phyloP scores from a whole-genome alignment of 805 yeast genomes.

The Lachancea kluyveri region DNA sequence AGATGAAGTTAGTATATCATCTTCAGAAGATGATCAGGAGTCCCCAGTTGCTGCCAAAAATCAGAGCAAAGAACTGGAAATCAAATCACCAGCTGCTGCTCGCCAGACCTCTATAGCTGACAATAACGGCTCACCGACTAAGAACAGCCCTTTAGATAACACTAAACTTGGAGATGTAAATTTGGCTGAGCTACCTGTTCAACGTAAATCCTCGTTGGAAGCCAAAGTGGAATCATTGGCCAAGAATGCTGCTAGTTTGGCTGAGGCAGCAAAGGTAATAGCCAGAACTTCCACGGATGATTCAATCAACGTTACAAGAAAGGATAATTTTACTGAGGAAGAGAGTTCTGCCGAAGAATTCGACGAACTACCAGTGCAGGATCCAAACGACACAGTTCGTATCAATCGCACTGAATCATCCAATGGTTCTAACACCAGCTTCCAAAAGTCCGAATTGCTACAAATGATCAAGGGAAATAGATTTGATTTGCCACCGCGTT shows the following conservation, averaged over 20 bases:
- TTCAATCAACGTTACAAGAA: constrained; percentile 13
- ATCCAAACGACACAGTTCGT: constrained; percentile 16
- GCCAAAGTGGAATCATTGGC: constrained; percentile 15
- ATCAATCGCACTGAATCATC: constrained; percentile 11
- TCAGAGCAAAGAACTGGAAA: constrained; percentile 1
- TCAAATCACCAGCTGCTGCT: constrained; percentile 8
- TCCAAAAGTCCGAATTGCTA: constrained; percentile 25
- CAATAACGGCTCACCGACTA: constrained; percentile 27
- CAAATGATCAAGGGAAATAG: constrained; percentile 22
- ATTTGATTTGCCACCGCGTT: constrained; percentile 16
- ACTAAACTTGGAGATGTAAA: constrained; percentile 19
- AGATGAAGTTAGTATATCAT: constrained; percentile 12
- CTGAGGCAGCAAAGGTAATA: constrained; percentile 14
- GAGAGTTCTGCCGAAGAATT: constrained; percentile 12
- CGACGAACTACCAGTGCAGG: constrained; percentile 9
- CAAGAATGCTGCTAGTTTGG: constrained; percentile 12
- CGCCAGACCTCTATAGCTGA: constrained; percentile 30
- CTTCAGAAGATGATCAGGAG: constrained; percentile 14
- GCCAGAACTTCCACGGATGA: constrained; percentile 12
- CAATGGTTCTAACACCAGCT: constrained; percentile 16
- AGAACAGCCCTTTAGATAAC: constrained; percentile 17
- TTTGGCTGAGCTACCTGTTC: constrained; percentile 26
- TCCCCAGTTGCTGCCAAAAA: neutral
- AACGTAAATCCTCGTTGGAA: constrained; percentile 24
- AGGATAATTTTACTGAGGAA: constrained; percentile 21